These are phyloP conservation scores for Mediolabrus comicus DNA, from an alignment of 108 stramenopile genomes.

Conservation along the genomic window DNA sequence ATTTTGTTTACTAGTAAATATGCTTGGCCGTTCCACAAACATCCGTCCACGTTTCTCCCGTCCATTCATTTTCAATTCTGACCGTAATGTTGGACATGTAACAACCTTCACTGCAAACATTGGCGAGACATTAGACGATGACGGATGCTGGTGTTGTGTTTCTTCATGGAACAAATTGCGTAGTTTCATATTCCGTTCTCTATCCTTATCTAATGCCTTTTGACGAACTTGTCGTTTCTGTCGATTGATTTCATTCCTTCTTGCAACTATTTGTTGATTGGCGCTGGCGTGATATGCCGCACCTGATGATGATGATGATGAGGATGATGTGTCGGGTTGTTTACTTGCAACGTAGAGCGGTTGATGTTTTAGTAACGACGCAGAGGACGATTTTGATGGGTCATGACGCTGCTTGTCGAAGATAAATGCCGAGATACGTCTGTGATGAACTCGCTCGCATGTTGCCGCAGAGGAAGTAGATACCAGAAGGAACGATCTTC, in stretches of 20 bases:
- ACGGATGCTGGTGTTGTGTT: constrained; percentile 5
- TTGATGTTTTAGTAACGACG: not conserved
- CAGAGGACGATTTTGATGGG: not conserved
- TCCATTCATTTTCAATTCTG: constrained; percentile 74
- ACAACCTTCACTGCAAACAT: constrained; percentile 79
- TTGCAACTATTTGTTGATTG: constrained; percentile 63
- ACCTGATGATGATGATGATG: not conserved
- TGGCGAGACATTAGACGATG: constrained; percentile 24
- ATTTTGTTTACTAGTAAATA: not conserved
- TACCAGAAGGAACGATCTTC: not conserved
- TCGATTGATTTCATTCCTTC: constrained; percentile 52
- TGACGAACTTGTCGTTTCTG: constrained; percentile 50
- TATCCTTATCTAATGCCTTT: constrained; percentile 46
- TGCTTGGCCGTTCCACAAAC: constrained; percentile 61
- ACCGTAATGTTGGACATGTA: constrained; percentile 57
- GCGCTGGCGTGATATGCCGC: constrained; percentile 14
- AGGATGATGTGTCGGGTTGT: not conserved
- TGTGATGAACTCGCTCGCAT: not conserved
- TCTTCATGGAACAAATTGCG: constrained; percentile 44
- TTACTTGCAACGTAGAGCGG: not conserved
- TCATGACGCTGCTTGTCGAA: not conserved
- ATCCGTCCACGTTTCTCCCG: constrained; percentile 85
- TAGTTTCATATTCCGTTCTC: constrained; percentile 51
- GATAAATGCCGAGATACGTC: not conserved
- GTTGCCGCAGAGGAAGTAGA: not conserved